Evolutionary conservation across 2,329 filamentous ascomycete genomes (phyloP), one percentile per base, ranked within the genome.

Genomic region (Hypoxylon sp.): DNA sequence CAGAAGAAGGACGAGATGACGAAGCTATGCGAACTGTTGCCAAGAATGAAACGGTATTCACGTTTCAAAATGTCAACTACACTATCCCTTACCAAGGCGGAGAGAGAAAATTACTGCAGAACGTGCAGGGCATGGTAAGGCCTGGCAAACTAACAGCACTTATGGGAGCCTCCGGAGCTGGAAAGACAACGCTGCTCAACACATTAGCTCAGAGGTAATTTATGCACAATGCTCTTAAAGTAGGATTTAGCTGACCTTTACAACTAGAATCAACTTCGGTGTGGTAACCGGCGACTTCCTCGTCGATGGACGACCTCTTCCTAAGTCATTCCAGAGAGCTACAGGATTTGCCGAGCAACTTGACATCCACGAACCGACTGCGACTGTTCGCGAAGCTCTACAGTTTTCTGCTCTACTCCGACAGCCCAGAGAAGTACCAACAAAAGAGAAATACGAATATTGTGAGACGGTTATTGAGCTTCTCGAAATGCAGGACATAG

Each of bases 121-220:
- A 91, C 53, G 86, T 93, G 1, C 86, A 92, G 62, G 90, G 90
- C n/a, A 93, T 87, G 78, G 89, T 94, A 31, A 88, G 90, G 54
- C 90, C 90, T 1, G 90, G 90, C 21, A 91, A 88, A 42, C 72
- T 92, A 38, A 92, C 89, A 7, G 90, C 89, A 6, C 78, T 92
- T 0, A 93, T 93, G 89, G 87, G 77, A 25, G 75, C 77, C 15
- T 78, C 76, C 3, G 65, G 65, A 7, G 64, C 65, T 30, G 75
- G 72, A 66, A 68, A 62, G 61, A 62, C 58, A 3, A 63, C 49
- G 0, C 21, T 63, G 17, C 34, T 68, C 29, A 64, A 70, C 50
- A 49, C 41, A 1, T 37, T 61, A 19, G 43, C 51, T 67, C 72
- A 74, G 34, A 23, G 90, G 89, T 40, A 91, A 92, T 40, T n/a